Conservation (phyloP, 495 filamentous ascomycete species). For the Penicillium subrubescens region DNA sequence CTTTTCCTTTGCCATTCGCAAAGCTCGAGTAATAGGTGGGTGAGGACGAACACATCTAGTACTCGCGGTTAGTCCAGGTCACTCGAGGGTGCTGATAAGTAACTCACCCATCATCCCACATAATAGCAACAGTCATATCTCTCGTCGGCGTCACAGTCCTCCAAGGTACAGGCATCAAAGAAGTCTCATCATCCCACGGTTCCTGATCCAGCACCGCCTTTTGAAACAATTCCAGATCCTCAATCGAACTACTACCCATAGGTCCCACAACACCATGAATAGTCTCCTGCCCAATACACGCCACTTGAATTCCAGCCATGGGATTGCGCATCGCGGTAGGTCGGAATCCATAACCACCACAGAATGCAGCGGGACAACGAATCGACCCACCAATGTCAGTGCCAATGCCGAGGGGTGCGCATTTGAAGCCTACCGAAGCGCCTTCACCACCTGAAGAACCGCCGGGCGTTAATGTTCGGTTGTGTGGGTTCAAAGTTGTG, state of each 20-base stretch:
- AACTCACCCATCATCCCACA: slow-evolving; percentile 65
- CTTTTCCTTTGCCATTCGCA: slow-evolving; percentile 57
- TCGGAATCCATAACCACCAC: slow-evolving; percentile 59
- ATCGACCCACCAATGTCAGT: slow-evolving; percentile 69
- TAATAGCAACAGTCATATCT: slow-evolving; percentile 64
- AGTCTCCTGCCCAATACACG: slow-evolving; percentile 58
- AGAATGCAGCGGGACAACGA: slow-evolving; percentile 60
- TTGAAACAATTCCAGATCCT: slow-evolving; percentile 67
- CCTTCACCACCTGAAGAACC: slow-evolving; percentile 72
- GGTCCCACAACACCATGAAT: slow-evolving; percentile 66
- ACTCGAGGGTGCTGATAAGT: background rate
- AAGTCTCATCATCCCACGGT: slow-evolving; percentile 65
- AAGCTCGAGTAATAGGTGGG: slow-evolving; percentile 65
- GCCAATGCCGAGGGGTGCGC: slow-evolving; percentile 65
- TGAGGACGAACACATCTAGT: slow-evolving; percentile 56
- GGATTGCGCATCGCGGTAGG: slow-evolving; percentile 60
- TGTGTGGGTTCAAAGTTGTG: slow-evolving; percentile 63
- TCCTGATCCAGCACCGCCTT: slow-evolving; percentile 57
- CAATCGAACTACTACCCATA: slow-evolving; percentile 57
- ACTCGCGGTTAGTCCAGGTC: background rate
- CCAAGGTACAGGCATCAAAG: slow-evolving; percentile 63
- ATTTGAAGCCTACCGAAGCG: slow-evolving; percentile 62
- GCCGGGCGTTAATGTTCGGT: slow-evolving; percentile 57
- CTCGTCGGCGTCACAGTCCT: slow-evolving; percentile 38
- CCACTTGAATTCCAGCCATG: slow-evolving; percentile 36